Evolutionary conservation across 2,329 filamentous ascomycete genomes (phyloP).

Genomic region (Verticillium nonalfalfae): DNA sequence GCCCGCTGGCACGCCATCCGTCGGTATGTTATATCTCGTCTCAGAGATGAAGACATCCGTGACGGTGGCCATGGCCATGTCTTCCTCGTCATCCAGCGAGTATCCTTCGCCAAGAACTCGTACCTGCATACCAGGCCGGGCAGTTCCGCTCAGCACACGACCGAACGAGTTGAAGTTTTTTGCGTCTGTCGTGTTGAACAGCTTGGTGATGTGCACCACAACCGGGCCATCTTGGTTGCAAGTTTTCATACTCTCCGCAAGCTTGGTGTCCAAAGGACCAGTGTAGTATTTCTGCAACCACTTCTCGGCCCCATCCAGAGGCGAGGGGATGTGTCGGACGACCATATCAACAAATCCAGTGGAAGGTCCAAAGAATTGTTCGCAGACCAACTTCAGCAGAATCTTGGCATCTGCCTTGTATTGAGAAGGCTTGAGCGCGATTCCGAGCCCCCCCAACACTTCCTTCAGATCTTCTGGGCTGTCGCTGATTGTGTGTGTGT

Average conservation of each 20-base stretch:
- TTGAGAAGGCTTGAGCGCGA: slow-evolving; percentile 84
- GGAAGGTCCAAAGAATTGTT: slow-evolving; percentile 90
- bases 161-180: slow-evolving; percentile 86
- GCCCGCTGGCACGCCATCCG: slow-evolving; percentile 86
- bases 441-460: slow-evolving; percentile 73
- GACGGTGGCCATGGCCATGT: slow-evolving; percentile 85
- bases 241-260: slow-evolving; percentile 70
- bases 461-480: slow-evolving; percentile 77
- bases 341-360: slow-evolving; percentile 95
- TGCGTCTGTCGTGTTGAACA: slow-evolving; percentile 88
- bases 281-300: slow-evolving; percentile 87
- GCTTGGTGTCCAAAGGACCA: slow-evolving; percentile 75
- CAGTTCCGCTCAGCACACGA: slow-evolving; percentile 87
- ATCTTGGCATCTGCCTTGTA: slow-evolving; percentile 86
- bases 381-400: slow-evolving; percentile 81
- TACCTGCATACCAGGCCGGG: slow-evolving; percentile 72
- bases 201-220: slow-evolving; percentile 86
- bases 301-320: slow-evolving; percentile 67
- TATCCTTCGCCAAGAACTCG: slow-evolving; percentile 93
- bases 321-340: slow-evolving; percentile 81
- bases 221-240: slow-evolving; percentile 89
- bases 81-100: slow-evolving; percentile 94
- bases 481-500: slow-evolving; percentile 89
- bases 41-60: slow-evolving; percentile 85
- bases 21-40: slow-evolving; percentile 86